Percentiles rank a stretch among this genome's conserved stretches.
Evolutionary conservation across 2,329 filamentous ascomycete genomes (phyloP).

Genomic region (Hypoxylon sp.): DNA sequence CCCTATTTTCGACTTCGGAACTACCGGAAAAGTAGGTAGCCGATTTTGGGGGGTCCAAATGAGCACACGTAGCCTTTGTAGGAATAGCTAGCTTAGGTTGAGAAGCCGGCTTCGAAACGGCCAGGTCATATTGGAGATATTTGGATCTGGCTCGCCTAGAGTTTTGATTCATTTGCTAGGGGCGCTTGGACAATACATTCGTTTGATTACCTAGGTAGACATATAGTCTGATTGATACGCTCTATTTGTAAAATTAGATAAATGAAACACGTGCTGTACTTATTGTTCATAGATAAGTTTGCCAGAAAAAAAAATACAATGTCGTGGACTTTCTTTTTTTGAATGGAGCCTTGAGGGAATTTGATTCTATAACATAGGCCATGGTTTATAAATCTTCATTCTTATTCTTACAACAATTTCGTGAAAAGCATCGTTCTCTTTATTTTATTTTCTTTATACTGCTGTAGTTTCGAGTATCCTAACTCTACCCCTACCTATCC

Average conservation of each 20-base stretch:
- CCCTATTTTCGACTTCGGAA: background rate
- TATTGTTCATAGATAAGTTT: too few relatives aligned
- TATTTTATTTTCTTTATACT: background rate
- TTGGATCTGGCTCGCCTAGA: too few relatives aligned
- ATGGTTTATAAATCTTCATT: background rate
- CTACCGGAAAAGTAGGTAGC: background rate
- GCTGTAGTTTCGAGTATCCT: background rate
- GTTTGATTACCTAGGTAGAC: background rate
- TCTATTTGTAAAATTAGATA: background rate
- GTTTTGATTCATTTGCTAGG: too few relatives aligned
- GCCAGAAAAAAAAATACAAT: too few relatives aligned
- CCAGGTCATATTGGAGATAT: too few relatives aligned
- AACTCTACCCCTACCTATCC: conserved; percentile 21
- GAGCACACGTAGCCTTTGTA: background rate
- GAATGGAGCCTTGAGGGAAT: background rate
- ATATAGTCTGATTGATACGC: background rate
- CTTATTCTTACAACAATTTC: background rate
- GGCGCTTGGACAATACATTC: background rate
- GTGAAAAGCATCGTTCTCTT: background rate
- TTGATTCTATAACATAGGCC: background rate
- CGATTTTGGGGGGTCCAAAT: background rate
- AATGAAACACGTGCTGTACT: background rate
- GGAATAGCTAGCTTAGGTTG: background rate
- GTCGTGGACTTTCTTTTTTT: too few relatives aligned
- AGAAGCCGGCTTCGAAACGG: background rate